phyloP scores from a whole-genome alignment of 2,329 filamentous ascomycete genomes.

The Talaromyces atroroseus region DNA sequence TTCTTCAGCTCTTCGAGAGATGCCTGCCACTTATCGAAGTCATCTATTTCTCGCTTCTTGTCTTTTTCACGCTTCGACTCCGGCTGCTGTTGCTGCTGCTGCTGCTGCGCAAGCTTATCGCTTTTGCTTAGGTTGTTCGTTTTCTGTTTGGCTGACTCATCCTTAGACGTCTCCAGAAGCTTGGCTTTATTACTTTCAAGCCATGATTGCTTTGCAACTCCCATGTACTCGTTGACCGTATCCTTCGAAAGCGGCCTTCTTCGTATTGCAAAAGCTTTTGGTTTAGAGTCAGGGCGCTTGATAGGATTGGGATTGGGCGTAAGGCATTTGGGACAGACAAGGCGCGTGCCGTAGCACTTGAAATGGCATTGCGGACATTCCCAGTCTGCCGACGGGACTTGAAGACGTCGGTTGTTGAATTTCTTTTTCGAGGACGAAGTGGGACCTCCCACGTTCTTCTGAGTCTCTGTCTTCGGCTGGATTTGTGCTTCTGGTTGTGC shows the following conservation, averaged over 20 bases:
- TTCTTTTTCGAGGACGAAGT: not conserved
- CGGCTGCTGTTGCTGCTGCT: too few relatives aligned
- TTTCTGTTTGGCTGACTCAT: conserved; percentile 11
- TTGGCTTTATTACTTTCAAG: not conserved
- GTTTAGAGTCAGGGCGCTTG: conserved; percentile 11
- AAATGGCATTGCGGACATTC: conserved; percentile 23
- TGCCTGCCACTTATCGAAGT: conserved; percentile 12
- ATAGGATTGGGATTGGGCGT: conserved; percentile 19
- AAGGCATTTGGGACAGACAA: conserved; percentile 25
- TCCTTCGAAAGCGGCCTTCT: not conserved
- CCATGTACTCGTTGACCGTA: not conserved
- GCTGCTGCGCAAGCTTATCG: not conserved
- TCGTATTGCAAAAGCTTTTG: not conserved
- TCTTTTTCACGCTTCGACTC: not conserved
- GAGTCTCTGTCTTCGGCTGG: not conserved
- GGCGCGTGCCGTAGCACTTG: conserved; percentile 18
- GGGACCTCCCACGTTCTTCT: not conserved
- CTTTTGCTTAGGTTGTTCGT: conserved; percentile 22
- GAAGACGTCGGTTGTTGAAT: not conserved
- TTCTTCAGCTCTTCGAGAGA: conserved; percentile 6
- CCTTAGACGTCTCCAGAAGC: not conserved
- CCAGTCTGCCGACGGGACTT: conserved; percentile 19
- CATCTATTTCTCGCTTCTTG: conserved; percentile 15
- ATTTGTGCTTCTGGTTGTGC: conserved; percentile 14
- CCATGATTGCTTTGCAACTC: not conserved